phyloP scores from a whole-genome alignment of 345 rosid genomes.

The Euphorbia lathyris region DNA sequence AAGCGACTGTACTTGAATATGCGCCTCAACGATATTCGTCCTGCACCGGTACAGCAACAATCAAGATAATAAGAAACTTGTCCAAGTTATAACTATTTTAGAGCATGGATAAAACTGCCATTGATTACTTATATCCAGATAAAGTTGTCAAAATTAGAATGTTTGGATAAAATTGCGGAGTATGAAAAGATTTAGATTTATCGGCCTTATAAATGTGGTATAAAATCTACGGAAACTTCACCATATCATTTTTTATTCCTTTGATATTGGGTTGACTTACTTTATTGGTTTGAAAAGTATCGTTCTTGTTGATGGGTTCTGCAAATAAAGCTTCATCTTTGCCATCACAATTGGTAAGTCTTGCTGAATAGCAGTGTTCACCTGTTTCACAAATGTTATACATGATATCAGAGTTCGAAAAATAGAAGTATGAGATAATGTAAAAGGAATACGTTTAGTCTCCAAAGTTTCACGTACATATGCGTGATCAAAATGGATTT shows the following conservation, averaged over 20 bases:
- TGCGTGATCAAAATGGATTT: neutral
- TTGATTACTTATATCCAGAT: too few relatives aligned
- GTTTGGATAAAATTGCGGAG: neutral
- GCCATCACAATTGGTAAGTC: slow-evolving; percentile 68
- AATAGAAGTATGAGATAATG: neutral
- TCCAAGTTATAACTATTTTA: neutral
- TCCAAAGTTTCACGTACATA: neutral
- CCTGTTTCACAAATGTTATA: slow-evolving; percentile 40
- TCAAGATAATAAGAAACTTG: neutral
- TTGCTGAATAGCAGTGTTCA: slow-evolving; percentile 61
- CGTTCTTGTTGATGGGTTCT: slow-evolving; percentile 73
- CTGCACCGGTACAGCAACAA: slow-evolving; percentile 36
- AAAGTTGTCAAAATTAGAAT: neutral
- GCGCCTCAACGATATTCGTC: slow-evolving; percentile 96
- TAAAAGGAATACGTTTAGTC: neutral
- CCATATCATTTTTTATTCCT: neutral
- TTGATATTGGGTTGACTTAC: slow-evolving; percentile 41
- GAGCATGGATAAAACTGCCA: neutral
- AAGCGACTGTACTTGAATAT: slow-evolving; percentile 69
- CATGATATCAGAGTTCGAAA: slow-evolving; percentile 5
- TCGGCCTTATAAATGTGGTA: neutral
- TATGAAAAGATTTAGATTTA: neutral
- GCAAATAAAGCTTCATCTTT: slow-evolving; percentile 92
- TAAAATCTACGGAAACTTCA: neutral
- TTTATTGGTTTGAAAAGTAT: slow-evolving; percentile 93